Conservation (phyloP, 495 filamentous ascomycete species). For the Xanthoparmelia taractica region DNA sequence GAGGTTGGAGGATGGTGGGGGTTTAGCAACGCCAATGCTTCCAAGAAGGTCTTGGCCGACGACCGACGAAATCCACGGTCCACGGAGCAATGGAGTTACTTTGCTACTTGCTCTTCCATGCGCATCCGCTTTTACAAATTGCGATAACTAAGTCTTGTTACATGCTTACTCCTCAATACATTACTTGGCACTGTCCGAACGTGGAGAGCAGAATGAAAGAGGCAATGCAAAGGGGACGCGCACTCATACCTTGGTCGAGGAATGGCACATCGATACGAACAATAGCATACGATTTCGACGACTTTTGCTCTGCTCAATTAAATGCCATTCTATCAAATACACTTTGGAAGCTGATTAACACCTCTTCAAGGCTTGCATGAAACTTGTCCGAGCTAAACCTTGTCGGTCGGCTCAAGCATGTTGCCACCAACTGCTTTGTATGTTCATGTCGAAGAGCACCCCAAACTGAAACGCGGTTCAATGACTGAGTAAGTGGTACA, state of each 20-base stretch:
- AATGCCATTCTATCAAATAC: constrained; percentile 13
- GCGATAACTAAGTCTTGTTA: too few species aligned
- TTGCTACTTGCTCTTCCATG: background rate
- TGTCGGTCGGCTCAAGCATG: constrained; percentile 6
- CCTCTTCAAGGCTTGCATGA: constrained; percentile 5
- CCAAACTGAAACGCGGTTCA: background rate
- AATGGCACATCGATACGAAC: background rate
- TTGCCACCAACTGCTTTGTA: constrained; percentile 11
- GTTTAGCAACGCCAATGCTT: background rate
- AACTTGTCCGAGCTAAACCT: constrained; percentile 7
- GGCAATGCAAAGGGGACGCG: too few species aligned
- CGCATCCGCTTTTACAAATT: too few species aligned
- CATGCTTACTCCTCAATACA: too few species aligned
- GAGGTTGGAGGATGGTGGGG: background rate
- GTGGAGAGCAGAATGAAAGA: too few species aligned
- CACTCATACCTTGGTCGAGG: too few species aligned
- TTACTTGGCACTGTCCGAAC: too few species aligned
- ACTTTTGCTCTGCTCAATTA: background rate
- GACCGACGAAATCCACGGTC: background rate
- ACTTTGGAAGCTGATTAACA: constrained; percentile 16
- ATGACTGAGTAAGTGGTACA: background rate
- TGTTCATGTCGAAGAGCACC: constrained; percentile 12
- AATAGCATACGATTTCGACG: background rate
- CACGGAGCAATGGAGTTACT: background rate
- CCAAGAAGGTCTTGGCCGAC: background rate